phyloP scores from a whole-genome alignment of 148 eudicot species.

The Chenopodium berlandieri region DNA sequence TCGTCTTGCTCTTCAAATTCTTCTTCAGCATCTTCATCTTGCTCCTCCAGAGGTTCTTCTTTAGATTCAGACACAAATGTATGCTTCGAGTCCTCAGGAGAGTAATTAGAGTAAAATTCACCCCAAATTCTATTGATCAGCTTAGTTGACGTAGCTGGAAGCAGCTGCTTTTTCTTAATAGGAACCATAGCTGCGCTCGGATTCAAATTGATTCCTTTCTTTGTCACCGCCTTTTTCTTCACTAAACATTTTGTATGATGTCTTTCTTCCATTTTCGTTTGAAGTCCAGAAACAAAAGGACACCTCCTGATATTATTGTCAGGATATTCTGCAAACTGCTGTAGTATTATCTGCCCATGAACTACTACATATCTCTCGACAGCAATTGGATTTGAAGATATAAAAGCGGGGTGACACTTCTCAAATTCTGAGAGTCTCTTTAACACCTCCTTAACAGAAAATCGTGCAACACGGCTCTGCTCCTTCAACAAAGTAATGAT shows the following conservation, averaged over 20 bases:
- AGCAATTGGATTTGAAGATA: slow-evolving; percentile 53
- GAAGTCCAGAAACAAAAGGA: slow-evolving; percentile 75
- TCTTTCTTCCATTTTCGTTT: slow-evolving; percentile 67
- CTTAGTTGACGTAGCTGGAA: slow-evolving; percentile 91
- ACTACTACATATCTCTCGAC: slow-evolving; percentile 88
- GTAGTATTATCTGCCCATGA: slow-evolving; percentile 91
- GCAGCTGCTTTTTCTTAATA: slow-evolving; percentile 59
- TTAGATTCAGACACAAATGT: slow-evolving; percentile 40
- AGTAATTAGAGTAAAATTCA: slow-evolving; percentile 76
- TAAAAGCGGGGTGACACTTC: slow-evolving; percentile 67
- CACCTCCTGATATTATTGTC: slow-evolving; percentile 64
- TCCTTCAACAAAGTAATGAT: slow-evolving; percentile 85
- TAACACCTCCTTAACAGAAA: slow-evolving; percentile 69
- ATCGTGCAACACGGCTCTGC: slow-evolving; percentile 77
- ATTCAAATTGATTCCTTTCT: slow-evolving; percentile 61
- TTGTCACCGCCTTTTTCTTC: slow-evolving; percentile 65
- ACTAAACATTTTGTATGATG: slow-evolving; percentile 93
- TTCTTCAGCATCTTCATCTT: slow-evolving; percentile 51
- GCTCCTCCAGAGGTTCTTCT: slow-evolving; percentile 59
- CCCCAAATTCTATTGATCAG: slow-evolving; percentile 95
- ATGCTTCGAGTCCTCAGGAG: slow-evolving; percentile 68
- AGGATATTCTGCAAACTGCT: slow-evolving; percentile 89
- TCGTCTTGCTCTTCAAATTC: slow-evolving; percentile 50
- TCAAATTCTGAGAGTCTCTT: slow-evolving; percentile 60
- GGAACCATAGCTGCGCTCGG: slow-evolving; percentile 75